A percentile compares a stretch with the other conserved stretches of the same genome.
Evolutionary conservation across 2,329 filamentous ascomycete genomes (phyloP).

Genomic region (Penicillium sp.): DNA sequence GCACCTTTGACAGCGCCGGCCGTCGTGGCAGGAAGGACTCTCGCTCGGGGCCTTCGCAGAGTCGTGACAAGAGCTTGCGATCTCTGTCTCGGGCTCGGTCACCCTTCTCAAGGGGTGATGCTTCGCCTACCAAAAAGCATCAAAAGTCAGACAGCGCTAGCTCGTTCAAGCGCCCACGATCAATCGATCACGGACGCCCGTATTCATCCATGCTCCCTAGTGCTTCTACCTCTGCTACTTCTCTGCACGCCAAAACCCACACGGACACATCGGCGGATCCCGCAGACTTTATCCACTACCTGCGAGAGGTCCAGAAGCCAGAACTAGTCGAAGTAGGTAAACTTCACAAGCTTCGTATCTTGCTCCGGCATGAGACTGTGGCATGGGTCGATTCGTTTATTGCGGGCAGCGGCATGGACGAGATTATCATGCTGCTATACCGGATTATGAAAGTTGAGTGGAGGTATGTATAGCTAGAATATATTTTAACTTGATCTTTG

Average conservation of each 20-base stretch:
- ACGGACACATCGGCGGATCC: slow-evolving; percentile 72
- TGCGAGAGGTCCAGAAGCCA: slow-evolving; percentile 75
- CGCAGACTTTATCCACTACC: slow-evolving; percentile 79
- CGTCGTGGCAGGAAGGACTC: slow-evolving; percentile 40
- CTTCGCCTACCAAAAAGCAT: slow-evolving; percentile 65
- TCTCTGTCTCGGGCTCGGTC: slow-evolving; percentile 64
- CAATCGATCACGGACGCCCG: slow-evolving; percentile 63
- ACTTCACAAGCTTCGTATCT: slow-evolving; percentile 82
- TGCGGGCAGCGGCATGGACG: slow-evolving; percentile 81
- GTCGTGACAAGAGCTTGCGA: slow-evolving; percentile 45
- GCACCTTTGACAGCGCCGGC: slow-evolving; percentile 22
- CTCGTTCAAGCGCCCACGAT: slow-evolving; percentile 67
- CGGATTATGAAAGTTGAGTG: slow-evolving; percentile 95
- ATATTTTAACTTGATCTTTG: not conserved
- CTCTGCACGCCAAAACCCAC: slow-evolving; percentile 59
- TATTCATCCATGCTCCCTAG: slow-evolving; percentile 56
- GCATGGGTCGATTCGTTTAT: slow-evolving; percentile 94
- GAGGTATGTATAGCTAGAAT: slow-evolving; percentile 58
- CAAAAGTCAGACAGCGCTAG: slow-evolving; percentile 62
- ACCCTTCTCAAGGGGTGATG: slow-evolving; percentile 64
- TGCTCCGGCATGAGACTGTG: slow-evolving; percentile 91
- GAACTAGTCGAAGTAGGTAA: slow-evolving; percentile 88
- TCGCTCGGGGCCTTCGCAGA: slow-evolving; percentile 31
- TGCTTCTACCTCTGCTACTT: slow-evolving; percentile 52
- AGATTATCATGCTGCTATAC: slow-evolving; percentile 80